phyloP scores from a whole-genome alignment of 75 land plant genomes.

The Selaginella moellendorffii region DNA sequence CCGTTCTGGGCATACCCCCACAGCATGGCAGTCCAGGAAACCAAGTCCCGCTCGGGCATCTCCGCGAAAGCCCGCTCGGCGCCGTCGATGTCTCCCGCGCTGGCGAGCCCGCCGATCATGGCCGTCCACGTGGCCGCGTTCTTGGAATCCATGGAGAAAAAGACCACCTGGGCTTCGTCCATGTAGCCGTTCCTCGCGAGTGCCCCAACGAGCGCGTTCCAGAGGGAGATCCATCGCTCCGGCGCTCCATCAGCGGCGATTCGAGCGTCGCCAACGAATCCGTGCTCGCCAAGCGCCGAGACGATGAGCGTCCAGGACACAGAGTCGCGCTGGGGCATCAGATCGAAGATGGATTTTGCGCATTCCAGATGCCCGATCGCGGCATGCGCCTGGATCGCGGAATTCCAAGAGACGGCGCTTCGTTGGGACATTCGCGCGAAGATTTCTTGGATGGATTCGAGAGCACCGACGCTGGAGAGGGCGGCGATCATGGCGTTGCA shows the following conservation, averaged over 20 bases:
- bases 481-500: background rate
- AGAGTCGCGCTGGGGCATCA: background rate
- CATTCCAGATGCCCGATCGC: background rate
- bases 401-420: background rate
- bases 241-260: too few relatives aligned
- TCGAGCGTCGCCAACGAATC: too few relatives aligned
- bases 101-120: background rate
- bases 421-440: background rate
- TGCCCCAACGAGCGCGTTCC: too few relatives aligned
- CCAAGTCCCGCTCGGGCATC: background rate
- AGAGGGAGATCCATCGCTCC: too few relatives aligned
- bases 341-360: background rate
- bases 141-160: background rate
- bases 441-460: background rate
- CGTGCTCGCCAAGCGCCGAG: background rate
- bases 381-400: background rate
- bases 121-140: conserved; percentile 4
- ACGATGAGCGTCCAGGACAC: background rate
- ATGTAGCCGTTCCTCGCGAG: too few relatives aligned
- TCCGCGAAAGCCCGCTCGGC: background rate
- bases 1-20: conserved; percentile 11
- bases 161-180: background rate
- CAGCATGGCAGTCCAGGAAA: conserved; percentile 19
- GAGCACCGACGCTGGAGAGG: background rate
- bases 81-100: background rate